A percentile compares a stretch with the other conserved stretches of the same genome.
These are phyloP conservation scores for Platanus orientalis DNA, from an alignment of 164 flowering plant species.

Conservation along the genomic window DNA sequence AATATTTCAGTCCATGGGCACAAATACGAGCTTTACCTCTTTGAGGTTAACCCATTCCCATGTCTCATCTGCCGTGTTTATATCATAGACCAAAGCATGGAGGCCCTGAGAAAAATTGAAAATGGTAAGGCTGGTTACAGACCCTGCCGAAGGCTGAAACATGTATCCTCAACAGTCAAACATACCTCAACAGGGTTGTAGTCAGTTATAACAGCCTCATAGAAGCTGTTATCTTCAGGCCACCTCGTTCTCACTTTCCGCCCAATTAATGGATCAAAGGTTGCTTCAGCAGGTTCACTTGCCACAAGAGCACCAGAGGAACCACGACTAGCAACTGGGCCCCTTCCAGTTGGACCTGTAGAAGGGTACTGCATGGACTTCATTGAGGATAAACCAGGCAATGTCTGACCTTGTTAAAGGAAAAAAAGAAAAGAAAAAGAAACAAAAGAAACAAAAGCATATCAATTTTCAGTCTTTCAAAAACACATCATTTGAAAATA, in stretches of 20 bases:
- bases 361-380: slow-evolving; percentile 53
- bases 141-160: background rate
- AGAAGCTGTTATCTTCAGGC: slow-evolving; percentile 95
- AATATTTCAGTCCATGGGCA: background rate
- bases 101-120: slow-evolving; percentile 36
- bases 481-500: slow-evolving; percentile 1
- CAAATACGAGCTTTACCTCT: slow-evolving; percentile 30
- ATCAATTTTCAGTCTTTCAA: background rate
- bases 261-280: slow-evolving; percentile 60
- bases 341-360: slow-evolving; percentile 54
- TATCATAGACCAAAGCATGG: slow-evolving; percentile 52
- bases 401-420: slow-evolving; percentile 17
- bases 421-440: background rate
- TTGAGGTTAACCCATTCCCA: slow-evolving; percentile 57
- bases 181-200: slow-evolving; percentile 65
- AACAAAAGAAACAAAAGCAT: background rate
- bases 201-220: slow-evolving; percentile 86
- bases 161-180: slow-evolving; percentile 5
- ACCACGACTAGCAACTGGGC: slow-evolving; percentile 46
- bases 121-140: slow-evolving; percentile 5
- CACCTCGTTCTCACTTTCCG: slow-evolving; percentile 90
- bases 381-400: slow-evolving; percentile 37
- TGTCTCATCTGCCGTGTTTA: slow-evolving; percentile 37
- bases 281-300: slow-evolving; percentile 46
- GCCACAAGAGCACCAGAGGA: slow-evolving; percentile 43